Evolutionary conservation across 306 rosid genomes (phyloP), one percentile per base, ranked within the genome.

Genomic region (Astragalus membranaceus): DNA sequence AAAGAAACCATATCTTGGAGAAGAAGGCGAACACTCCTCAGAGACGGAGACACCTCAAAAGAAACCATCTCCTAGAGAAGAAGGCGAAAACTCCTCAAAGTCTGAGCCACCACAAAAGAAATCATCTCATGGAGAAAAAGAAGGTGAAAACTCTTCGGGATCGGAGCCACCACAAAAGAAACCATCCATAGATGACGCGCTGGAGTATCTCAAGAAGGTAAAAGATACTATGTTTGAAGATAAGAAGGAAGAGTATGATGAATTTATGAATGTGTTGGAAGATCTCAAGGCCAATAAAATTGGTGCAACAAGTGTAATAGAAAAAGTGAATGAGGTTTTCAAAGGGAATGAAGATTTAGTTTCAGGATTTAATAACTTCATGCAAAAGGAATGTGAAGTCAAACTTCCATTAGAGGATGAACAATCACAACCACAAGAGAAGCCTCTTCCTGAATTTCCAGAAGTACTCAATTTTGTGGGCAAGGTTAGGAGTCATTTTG

Each of bases 321-420:
- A 70, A 78, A 85, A 96, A 80, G 98, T 90, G 64, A 92, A 90
- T 80, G 95, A 92, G 15, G 80, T 92, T 60, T 92, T 92, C 83
- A 86, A 89, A 77, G 98, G 95, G 74, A 87, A 92, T 56, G 84
- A 80, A 60, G 85, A 84, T 55, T 83, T 93, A 55, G 86, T 93
- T 37, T 90, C 88, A 80, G 96, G 96, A 52, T 90, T 92, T 80
- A 90, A 90, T 81, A 85, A 88, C 64, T 92, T 92, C 90, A 74
- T 90, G 86, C 96, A 96, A 2, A 88, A 90, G 75, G 96, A 93
- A 79, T 88, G 62, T 84, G 96, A 93, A 79, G 88, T 90, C 67
- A 88, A 90, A 8, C 88, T 88, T 72, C 93, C 75, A 8, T 0
- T 10, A 0, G 26, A 57, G 48, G 10, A 39, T 7, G 10, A 39